These are phyloP conservation scores for Metarhizium anisopliae DNA, from an alignment of 2,329 filamentous ascomycete species.

Conservation along the genomic window DNA sequence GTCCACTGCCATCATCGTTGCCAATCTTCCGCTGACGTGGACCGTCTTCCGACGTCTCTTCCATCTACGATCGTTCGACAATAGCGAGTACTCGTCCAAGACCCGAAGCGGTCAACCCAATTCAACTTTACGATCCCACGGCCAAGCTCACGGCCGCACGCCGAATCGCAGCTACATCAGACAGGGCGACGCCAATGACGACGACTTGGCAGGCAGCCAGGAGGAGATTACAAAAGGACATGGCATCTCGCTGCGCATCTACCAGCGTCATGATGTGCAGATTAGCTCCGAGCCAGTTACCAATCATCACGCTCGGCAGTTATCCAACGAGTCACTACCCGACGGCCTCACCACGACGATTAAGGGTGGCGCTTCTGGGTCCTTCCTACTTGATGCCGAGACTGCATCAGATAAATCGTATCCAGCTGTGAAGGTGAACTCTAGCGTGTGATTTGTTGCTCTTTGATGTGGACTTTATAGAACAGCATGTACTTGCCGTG, in stretches of 20 bases:
- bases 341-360: slow-evolving; percentile 7
- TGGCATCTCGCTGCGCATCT: slow-evolving; percentile 26
- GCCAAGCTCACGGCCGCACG: slow-evolving; percentile 11
- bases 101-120: background rate
- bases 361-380: slow-evolving; percentile 2
- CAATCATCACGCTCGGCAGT: background rate
- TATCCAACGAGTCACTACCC: slow-evolving; percentile 1
- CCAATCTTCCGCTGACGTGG: slow-evolving; percentile 35
- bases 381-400: slow-evolving; percentile 1
- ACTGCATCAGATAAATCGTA: slow-evolving; percentile 1
- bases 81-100: slow-evolving; percentile 11
- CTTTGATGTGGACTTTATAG: background rate
- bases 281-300: slow-evolving; percentile 12
- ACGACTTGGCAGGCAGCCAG: slow-evolving; percentile 23
- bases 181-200: slow-evolving; percentile 5
- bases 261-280: slow-evolving; percentile 26
- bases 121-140: slow-evolving; percentile 9
- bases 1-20: slow-evolving; percentile 33
- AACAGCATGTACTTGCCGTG: too few relatives aligned
- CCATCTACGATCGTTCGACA: slow-evolving; percentile 17
- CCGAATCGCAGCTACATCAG: background rate
- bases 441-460: background rate
- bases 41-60: slow-evolving; percentile 30
- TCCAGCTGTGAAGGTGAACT: background rate
- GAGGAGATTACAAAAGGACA: slow-evolving; percentile 26